phyloP scores from a whole-genome alignment of 1,139 yeast genomes.

The Hyphopichia fennica region DNA sequence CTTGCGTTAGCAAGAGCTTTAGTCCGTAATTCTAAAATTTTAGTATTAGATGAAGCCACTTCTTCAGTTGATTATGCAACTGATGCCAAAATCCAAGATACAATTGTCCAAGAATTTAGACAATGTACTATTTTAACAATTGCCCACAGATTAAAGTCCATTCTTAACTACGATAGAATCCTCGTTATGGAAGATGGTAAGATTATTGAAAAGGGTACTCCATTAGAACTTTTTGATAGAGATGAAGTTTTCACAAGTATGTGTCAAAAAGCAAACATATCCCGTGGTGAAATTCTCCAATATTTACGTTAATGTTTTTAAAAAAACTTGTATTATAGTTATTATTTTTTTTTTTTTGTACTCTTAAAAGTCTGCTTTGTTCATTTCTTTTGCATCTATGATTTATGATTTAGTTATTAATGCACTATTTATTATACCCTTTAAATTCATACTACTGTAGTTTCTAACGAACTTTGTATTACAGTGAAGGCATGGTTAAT shows the following conservation, averaged over 20 bases:
- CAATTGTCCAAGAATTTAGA: slow-evolving; percentile 33
- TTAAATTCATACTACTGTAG: no score
- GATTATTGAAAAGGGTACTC: slow-evolving; percentile 24
- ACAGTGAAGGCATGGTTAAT: background rate
- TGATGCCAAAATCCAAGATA: slow-evolving; percentile 39
- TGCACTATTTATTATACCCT: background rate
- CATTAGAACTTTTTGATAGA: slow-evolving; percentile 20
- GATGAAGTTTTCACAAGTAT: slow-evolving; percentile 40
- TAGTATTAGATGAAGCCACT: slow-evolving; percentile 44
- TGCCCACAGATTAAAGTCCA: slow-evolving; percentile 43
- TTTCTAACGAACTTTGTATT: background rate
- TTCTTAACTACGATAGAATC: slow-evolving; percentile 36
- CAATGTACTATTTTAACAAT: slow-evolving; percentile 42
- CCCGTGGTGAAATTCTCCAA: background rate
- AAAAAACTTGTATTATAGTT: background rate
- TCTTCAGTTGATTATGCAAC: slow-evolving; percentile 45
- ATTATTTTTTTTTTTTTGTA: no score
- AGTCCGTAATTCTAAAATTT: slow-evolving; percentile 36
- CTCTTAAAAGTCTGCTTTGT: slow-evolving; percentile 8
- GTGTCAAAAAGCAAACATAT: slow-evolving; percentile 38
- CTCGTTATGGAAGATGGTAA: slow-evolving; percentile 36
- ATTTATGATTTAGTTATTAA: background rate
- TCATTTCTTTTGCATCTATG: background rate
- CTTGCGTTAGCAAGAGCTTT: slow-evolving; percentile 44
- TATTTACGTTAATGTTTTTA: background rate